Evolutionary conservation across 495 filamentous ascomycete species (phyloP).

Genomic region (Aspergillus nidulans): DNA sequence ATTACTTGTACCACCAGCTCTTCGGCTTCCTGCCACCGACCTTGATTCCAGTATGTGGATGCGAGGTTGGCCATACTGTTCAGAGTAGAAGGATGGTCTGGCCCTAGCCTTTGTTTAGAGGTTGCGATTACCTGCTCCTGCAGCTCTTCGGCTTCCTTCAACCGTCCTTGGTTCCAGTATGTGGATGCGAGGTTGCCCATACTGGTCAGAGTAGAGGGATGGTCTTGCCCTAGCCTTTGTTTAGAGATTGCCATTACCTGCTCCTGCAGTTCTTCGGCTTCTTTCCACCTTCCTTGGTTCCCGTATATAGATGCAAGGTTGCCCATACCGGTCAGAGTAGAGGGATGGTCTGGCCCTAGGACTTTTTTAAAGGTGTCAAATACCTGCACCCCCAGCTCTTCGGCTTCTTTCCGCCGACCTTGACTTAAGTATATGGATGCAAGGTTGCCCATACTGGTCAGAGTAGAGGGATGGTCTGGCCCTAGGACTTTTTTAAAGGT

Average conservation of each 20-base stretch:
- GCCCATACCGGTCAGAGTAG: neutral
- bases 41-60: too few relatives aligned
- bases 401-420: conserved; percentile 6
- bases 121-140: neutral
- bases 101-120: neutral
- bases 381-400: conserved; percentile 25
- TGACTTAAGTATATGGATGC: neutral
- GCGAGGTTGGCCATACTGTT: too few relatives aligned
- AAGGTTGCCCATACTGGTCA: neutral
- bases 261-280: neutral
- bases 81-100: neutral
- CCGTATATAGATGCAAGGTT: neutral
- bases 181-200: too few relatives aligned
- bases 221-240: neutral
- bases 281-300: neutral
- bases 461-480: too few relatives aligned
- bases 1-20: too few relatives aligned
- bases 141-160: neutral
- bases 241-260: neutral
- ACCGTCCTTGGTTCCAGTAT: too few relatives aligned
- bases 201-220: neutral
- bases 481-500: too few relatives aligned
- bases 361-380: conserved; percentile 14
- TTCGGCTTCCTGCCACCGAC: too few relatives aligned
- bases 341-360: conserved; percentile 26